These are phyloP conservation scores for Agrostemma githago DNA, from an alignment of 148 eudicot species.

Conservation along the genomic window DNA sequence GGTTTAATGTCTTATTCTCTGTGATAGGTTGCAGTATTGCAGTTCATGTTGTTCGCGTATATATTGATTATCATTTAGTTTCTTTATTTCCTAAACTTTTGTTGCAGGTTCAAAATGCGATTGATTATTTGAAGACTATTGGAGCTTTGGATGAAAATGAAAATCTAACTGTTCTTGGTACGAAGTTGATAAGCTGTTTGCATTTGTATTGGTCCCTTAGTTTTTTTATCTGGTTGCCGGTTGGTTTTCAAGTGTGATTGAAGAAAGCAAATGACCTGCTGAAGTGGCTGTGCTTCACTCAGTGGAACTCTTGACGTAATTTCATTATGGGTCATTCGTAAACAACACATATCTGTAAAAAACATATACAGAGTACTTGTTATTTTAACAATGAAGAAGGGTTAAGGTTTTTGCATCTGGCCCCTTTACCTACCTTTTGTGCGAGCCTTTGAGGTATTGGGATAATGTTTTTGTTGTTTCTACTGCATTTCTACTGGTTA, in stretches of 20 bases:
- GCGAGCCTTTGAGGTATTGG: background rate
- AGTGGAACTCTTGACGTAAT: background rate
- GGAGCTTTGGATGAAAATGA: conserved; percentile 93
- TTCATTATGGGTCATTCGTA: background rate
- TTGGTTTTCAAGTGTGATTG: background rate
- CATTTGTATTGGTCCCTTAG: background rate
- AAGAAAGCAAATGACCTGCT: background rate
- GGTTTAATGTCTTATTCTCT: background rate
- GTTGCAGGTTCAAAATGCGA: conserved; percentile 88
- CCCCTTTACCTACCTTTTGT: background rate
- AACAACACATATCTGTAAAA: background rate
- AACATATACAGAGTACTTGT: background rate
- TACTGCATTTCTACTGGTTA: conserved; percentile 1
- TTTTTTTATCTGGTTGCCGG: background rate
- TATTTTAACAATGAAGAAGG: background rate
- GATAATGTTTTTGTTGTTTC: background rate
- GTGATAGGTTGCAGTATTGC: background rate
- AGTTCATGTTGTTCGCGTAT: background rate
- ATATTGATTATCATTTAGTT: background rate
- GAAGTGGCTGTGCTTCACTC: background rate
- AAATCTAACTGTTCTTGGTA: conserved; percentile 85
- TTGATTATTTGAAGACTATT: conserved; percentile 82
- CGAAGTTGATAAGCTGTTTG: conserved; percentile 7
- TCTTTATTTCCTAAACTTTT: background rate
- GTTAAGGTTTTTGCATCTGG: background rate